Evolutionary conservation across 2,329 filamentous ascomycete genomes (phyloP), one percentile per base, ranked within the genome.

Genomic region (Pseudogymnoascus sp.): DNA sequence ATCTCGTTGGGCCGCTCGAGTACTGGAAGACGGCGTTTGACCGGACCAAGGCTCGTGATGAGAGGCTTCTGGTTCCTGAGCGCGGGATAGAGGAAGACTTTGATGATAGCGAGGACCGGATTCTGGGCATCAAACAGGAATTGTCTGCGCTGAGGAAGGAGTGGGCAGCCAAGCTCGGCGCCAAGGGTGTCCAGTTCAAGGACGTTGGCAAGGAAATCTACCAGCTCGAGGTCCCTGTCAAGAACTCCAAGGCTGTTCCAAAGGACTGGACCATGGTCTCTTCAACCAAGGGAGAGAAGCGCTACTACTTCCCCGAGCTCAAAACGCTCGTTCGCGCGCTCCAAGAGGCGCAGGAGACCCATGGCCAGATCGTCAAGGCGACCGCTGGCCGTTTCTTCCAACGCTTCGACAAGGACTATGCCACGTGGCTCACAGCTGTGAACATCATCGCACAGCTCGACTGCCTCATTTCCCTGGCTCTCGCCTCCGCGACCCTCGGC

Each of bases 151-250:
- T 97, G 1, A 77, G 97, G 2, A 84, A 85, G 59, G 80, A 84
- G 67, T 87, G 88, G 66, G 88, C 89, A 64, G 81, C 82, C 34
- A 83, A 91, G 43, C 78, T 97, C 3, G 89, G 88, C 63, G 91
- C 87, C 62, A 88, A 82, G 12, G 65, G 81, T 0, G 81, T 93
- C 64, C 86, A 86, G 70, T 94, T 86, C 68, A 85, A 85, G 28
- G 90, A 97, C 70, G 88, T 95, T 6, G 94, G 94, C 64, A 99
- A 99, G 72, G 94, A 99, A 70, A 90, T 99, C 59, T 97, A 96
- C 75, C 93, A 99, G 74, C 80, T 99, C 9, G 94, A 99, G 72
- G 88, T 90, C 0, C 93, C 94, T 0, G 96, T 94, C 73, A 77
- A 78, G 1, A 78, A 90, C 70, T 37, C 54, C 18, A 96, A 95